These are phyloP conservation scores for Globisporangium abappressorium DNA, from an alignment of 352 stramenopile species.

Conservation along the genomic window DNA sequence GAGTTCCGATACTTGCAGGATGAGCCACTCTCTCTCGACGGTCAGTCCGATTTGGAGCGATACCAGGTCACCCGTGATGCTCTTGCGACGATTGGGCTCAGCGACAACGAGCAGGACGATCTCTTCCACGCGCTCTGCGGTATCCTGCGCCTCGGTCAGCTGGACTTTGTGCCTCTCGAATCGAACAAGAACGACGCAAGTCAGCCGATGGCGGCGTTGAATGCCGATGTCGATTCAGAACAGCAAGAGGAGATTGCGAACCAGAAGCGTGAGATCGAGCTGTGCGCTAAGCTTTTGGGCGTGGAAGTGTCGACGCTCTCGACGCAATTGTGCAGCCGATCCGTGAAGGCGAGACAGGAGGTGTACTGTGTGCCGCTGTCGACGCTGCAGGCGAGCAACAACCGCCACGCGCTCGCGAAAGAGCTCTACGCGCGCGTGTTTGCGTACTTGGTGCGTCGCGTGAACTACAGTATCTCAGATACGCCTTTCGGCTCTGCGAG, in stretches of 20 bases:
- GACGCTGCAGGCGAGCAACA: slow-evolving; percentile 70
- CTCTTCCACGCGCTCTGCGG: slow-evolving; percentile 69
- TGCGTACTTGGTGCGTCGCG: slow-evolving; percentile 89
- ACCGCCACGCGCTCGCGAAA: slow-evolving; percentile 94
- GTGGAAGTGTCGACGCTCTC: slow-evolving; percentile 60
- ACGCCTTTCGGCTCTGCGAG: slow-evolving; percentile 24
- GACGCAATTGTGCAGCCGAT: slow-evolving; percentile 77
- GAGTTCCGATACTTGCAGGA: slow-evolving; percentile 80
- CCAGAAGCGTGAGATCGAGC: slow-evolving; percentile 60
- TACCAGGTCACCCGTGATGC: slow-evolving; percentile 83
- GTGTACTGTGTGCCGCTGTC: slow-evolving; percentile 82
- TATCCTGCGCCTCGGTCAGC: slow-evolving; percentile 78
- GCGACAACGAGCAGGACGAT: slow-evolving; percentile 63
- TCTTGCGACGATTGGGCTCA: slow-evolving; percentile 74
- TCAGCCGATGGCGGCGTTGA: slow-evolving; percentile 54
- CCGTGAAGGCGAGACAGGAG: slow-evolving; percentile 76
- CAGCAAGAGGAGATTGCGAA: slow-evolving; percentile 38
- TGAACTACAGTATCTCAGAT: slow-evolving; percentile 83
- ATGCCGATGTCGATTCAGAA: slow-evolving; percentile 15
- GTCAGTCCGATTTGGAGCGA: slow-evolving; percentile 61
- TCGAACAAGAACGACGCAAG: slow-evolving; percentile 76
- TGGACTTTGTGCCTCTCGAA: slow-evolving; percentile 76
- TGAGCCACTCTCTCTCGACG: slow-evolving; percentile 65
- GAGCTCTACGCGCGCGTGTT: slow-evolving; percentile 95
- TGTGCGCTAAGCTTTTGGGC: slow-evolving; percentile 61